phyloP scores from a whole-genome alignment of 176 grass and related monocot genomes.

The Bolboschoenus planiculmis region DNA sequence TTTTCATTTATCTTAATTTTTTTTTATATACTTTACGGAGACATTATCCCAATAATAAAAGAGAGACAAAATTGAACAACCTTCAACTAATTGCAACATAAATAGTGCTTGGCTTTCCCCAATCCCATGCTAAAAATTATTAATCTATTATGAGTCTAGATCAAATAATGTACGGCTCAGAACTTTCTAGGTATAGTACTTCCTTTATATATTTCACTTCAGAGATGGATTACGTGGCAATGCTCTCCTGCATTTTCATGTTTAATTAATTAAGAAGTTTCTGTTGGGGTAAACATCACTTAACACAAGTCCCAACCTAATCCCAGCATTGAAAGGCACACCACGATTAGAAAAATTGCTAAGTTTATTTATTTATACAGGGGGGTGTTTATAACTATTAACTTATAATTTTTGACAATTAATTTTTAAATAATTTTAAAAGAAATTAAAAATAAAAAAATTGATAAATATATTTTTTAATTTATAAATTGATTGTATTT shows the following conservation, averaged over 20 bases:
- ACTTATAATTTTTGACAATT: too few relatives aligned
- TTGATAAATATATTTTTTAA: too few relatives aligned
- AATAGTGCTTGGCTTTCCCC: background rate
- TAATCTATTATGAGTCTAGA: background rate
- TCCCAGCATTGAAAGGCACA: background rate
- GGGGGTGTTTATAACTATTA: too few relatives aligned
- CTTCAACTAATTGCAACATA: background rate
- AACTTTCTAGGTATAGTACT: slow-evolving; percentile 1
- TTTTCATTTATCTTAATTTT: too few relatives aligned
- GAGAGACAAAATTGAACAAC: background rate
- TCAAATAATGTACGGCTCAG: background rate
- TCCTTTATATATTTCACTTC: background rate
- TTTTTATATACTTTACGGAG: too few relatives aligned
- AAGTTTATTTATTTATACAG: background rate
- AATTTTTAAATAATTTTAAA: too few relatives aligned
- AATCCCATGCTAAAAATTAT: background rate
- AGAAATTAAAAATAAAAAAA: too few relatives aligned
- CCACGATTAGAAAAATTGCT: background rate
- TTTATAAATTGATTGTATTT: too few relatives aligned
- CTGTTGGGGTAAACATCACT: background rate
- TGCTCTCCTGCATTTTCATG: background rate
- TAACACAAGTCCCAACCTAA: background rate
- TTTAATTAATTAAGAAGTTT: background rate
- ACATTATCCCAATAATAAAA: background rate
- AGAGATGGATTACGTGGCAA: background rate